phyloP scores from a whole-genome alignment of 2,329 filamentous ascomycete genomes.

The Colletotrichum ledebouriae region DNA sequence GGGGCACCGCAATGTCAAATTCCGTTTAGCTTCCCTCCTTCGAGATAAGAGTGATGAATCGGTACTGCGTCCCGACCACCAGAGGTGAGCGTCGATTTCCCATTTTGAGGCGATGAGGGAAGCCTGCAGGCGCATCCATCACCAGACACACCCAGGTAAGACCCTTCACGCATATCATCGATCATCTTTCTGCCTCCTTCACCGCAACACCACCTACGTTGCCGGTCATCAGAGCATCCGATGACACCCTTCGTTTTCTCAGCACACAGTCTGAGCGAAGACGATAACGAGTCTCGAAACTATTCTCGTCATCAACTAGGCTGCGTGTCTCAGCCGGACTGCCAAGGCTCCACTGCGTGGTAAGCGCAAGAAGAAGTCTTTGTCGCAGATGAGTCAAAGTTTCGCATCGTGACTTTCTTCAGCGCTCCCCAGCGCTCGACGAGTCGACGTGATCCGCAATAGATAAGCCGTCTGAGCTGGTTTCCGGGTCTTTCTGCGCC shows the following conservation, averaged over 20 bases:
- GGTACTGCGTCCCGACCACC: conserved; percentile 35
- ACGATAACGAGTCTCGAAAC: background rate
- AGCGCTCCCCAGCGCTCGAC: conserved; percentile 34
- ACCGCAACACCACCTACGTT: conserved; percentile 27
- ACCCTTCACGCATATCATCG: conserved; percentile 37
- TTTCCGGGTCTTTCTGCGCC: background rate
- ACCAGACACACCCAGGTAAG: conserved; percentile 35
- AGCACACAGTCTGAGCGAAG: conserved; percentile 13
- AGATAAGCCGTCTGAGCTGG: conserved; percentile 37
- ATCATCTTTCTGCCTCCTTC: conserved; percentile 20
- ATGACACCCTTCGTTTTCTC: conserved; percentile 21
- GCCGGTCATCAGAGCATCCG: conserved; percentile 26
- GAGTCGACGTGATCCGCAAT: conserved; percentile 28
- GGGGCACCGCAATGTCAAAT: conserved; percentile 26
- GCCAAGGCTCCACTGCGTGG: conserved; percentile 24
- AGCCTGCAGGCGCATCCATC: conserved; percentile 28
- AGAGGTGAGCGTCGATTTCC: background rate
- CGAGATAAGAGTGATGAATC: conserved; percentile 37
- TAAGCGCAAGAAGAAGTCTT: conserved; percentile 31
- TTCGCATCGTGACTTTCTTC: conserved; percentile 38
- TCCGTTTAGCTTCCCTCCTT: conserved; percentile 14
- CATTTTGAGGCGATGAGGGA: background rate
- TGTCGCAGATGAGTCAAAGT: conserved; percentile 36
- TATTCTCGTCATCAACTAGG: background rate
- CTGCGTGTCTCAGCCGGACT: conserved; percentile 8